Conservation (phyloP, 2,329 filamentous ascomycete species). For the Hymenoscyphus repandus region DNA sequence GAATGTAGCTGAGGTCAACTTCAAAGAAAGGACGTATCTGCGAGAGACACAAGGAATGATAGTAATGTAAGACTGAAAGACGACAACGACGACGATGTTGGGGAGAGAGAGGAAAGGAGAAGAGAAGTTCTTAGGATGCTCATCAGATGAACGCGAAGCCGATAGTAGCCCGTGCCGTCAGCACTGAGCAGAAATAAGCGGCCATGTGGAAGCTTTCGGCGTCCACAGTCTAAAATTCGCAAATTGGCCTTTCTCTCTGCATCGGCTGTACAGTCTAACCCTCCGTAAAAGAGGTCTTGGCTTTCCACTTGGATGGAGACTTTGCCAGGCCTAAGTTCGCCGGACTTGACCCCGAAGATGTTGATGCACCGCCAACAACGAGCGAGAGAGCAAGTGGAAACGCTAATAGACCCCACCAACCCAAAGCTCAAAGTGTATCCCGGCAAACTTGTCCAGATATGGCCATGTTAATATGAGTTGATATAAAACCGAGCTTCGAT, state of each 20-base stretch:
- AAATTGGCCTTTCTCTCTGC: not conserved
- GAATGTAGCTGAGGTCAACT: not conserved
- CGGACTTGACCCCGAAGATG: too few species aligned
- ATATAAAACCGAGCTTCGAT: not conserved
- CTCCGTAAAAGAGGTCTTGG: not conserved
- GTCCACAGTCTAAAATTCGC: not conserved
- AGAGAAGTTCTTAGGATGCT: not conserved
- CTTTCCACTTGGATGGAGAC: too few species aligned
- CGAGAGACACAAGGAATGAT: constrained; percentile 2
- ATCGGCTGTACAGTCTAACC: not conserved
- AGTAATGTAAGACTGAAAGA: not conserved
- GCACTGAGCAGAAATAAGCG: not conserved
- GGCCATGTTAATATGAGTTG: not conserved
- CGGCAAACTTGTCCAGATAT: not conserved
- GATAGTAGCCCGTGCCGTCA: not conserved
- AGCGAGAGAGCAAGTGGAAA: not conserved
- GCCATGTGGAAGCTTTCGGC: not conserved
- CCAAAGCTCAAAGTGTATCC: not conserved
- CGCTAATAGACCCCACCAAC: not conserved
- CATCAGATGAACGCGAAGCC: not conserved
- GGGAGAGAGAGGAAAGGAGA: constrained; percentile 4
- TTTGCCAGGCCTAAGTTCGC: too few species aligned
- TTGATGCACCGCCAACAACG: not conserved
- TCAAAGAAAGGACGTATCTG: constrained; percentile 18
- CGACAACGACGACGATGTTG: constrained; percentile 8